phyloP scores from a whole-genome alignment of 2,329 filamentous ascomycete genomes.

The Amesomyces nigricolor region DNA sequence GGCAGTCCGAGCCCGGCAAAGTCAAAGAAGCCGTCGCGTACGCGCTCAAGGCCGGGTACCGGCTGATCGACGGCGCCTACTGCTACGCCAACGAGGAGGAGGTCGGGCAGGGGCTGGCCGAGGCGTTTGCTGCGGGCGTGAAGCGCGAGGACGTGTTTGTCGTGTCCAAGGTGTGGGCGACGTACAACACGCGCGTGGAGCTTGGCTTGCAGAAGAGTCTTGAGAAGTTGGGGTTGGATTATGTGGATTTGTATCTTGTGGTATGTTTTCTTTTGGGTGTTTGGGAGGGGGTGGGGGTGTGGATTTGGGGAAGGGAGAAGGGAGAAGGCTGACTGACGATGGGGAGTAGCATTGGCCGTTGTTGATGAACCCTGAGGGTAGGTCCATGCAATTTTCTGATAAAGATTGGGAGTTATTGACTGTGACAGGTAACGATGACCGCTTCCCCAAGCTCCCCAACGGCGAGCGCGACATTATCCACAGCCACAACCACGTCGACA shows the following conservation, averaged over 20 bases:
- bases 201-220: constrained; percentile 67
- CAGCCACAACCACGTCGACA: constrained; percentile 65
- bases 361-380: constrained; percentile 71
- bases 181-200: constrained; percentile 66
- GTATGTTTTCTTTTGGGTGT: constrained; percentile 30
- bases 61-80: constrained; percentile 65
- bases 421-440: constrained; percentile 55
- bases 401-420: neutral
- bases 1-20: constrained; percentile 56
- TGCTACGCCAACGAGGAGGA: constrained; percentile 79
- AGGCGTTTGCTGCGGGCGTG: constrained; percentile 63
- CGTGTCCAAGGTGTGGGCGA: constrained; percentile 80
- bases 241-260: constrained; percentile 75
- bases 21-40: constrained; percentile 53
- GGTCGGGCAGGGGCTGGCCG: constrained; percentile 70
- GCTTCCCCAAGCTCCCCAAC: constrained; percentile 69
- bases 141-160: constrained; percentile 78
- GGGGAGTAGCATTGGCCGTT: constrained; percentile 68
- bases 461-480: constrained; percentile 68
- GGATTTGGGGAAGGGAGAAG: neutral
- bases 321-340: neutral
- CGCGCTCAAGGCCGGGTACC: constrained; percentile 53
- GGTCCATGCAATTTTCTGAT: neutral
- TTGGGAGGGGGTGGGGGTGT: neutral
- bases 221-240: constrained; percentile 67